These are phyloP conservation scores for Penicillium bovifimosum DNA, from an alignment of 495 filamentous ascomycete genomes.

Conservation along the genomic window DNA sequence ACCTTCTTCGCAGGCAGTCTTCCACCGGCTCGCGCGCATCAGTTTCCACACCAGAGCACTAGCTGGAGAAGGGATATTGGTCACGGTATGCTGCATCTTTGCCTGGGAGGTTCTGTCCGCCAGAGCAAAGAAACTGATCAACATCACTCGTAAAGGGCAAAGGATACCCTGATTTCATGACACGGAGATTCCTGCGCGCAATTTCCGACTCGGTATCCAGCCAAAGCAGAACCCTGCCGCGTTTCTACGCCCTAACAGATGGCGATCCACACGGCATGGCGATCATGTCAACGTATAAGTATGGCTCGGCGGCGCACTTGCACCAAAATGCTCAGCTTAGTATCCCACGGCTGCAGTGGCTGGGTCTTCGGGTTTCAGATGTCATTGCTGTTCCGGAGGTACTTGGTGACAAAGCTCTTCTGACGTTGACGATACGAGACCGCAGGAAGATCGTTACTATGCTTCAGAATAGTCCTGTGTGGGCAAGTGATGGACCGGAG, in stretches of 20 bases:
- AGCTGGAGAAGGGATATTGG: conserved; percentile 55
- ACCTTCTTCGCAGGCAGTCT: conserved; percentile 61
- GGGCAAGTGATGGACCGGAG: conserved; percentile 45
- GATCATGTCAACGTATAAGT: conserved; percentile 82
- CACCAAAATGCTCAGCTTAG: conserved; percentile 62
- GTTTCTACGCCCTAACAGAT: conserved; percentile 69
- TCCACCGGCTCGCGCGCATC: conserved; percentile 58
- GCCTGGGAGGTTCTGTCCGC: neutral
- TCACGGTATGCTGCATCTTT: conserved; percentile 52
- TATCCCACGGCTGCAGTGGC: conserved; percentile 59
- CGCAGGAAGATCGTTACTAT: conserved; percentile 61
- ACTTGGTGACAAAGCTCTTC: conserved; percentile 33
- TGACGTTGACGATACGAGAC: conserved; percentile 58
- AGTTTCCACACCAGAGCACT: conserved; percentile 46
- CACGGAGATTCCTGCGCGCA: conserved; percentile 56
- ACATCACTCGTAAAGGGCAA: conserved; percentile 51
- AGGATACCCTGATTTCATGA: conserved; percentile 85
- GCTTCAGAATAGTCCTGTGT: conserved; percentile 50
- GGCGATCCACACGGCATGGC: conserved; percentile 82
- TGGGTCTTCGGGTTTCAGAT: conserved; percentile 66
- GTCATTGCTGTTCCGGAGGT: conserved; percentile 30
- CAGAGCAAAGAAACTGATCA: neutral
- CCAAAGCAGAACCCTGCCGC: conserved; percentile 23
- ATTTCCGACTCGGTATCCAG: conserved; percentile 23
- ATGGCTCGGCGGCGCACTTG: conserved; percentile 67